Evolutionary conservation across 495 filamentous ascomycete genomes (phyloP), one percentile per base, ranked within the genome.

Genomic region (Annulohypoxylon moriforme): DNA sequence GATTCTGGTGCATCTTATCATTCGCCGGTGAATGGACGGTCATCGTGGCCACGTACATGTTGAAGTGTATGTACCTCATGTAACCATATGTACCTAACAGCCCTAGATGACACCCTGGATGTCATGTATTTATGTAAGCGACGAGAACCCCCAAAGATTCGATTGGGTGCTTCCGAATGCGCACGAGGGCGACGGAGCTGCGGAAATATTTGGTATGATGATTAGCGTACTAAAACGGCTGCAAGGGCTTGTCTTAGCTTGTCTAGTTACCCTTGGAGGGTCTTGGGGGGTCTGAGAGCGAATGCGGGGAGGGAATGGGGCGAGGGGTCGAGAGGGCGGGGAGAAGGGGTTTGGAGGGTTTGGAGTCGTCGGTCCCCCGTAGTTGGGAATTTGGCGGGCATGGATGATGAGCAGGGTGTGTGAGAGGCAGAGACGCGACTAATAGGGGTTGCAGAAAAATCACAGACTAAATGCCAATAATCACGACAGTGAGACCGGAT

Each of bases 171-270:
- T 66, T 68, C 47, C 25, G 20, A 14, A 49, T 50, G 66, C 25
- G 50, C 71, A 73, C 61, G 71, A 66, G 71, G 61, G 38, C 40
- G 60, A 69, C 71, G 71, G 71, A 69, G 40, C 65, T 73, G 71
- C 71, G 71, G 71, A 73, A 57, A 60, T 56, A 68, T 65, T 65
- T 47, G n/a, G 47, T 59, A 72, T 16, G 64, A 60, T 60, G 60
- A 31, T 68, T 73, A 73, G 55, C 57, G 56, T 27, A 61, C 40
- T 53, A 40, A 65, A 65, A 65, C 68, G 65, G 70, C 70, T 73
- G 56, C 64, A 64, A 68, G 64, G 69, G 27, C 47, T 34, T 46
- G 31, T 29, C 25, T 59, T 6, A 42, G 47, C 16, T 56, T 50
- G 38, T 69, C 40, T 40, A 6, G 31, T 16, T 18, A 36, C 16